These are phyloP conservation scores for Silybum marianum DNA, from an alignment of 129 eudicot species.

Conservation along the genomic window DNA sequence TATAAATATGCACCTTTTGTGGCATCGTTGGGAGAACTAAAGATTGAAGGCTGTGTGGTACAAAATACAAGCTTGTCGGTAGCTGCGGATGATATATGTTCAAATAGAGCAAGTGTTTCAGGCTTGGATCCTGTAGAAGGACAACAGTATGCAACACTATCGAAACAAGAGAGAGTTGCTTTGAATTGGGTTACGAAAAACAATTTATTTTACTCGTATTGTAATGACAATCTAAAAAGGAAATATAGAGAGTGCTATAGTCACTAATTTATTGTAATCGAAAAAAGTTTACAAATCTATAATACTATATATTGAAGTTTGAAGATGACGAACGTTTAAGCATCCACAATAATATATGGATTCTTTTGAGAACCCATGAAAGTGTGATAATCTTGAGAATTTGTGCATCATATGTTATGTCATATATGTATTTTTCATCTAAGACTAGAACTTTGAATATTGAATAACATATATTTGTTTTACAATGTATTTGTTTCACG, in stretches of 20 bases:
- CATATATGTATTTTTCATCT: too few species aligned
- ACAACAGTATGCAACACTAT: conserved; percentile 61
- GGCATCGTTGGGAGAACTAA: conserved; percentile 49
- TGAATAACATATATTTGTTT: too few species aligned
- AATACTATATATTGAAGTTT: too few species aligned
- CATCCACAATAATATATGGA: too few species aligned
- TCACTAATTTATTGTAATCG: not conserved
- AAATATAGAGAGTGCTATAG: not conserved
- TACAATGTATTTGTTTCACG: too few species aligned
- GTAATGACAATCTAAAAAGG: conserved; percentile 60
- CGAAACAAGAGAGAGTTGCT: conserved; percentile 56
- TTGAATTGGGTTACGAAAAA: conserved; percentile 76
- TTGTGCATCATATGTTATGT: too few species aligned
- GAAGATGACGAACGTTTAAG: not conserved
- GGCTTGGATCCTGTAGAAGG: conserved; percentile 84
- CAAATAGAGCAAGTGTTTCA: conserved; percentile 44
- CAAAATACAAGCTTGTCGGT: conserved; percentile 23
- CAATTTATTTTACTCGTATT: conserved; percentile 80
- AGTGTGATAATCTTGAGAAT: too few species aligned
- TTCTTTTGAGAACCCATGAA: too few species aligned
- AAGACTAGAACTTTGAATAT: too few species aligned
- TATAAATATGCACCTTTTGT: conserved; percentile 76
- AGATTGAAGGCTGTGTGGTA: conserved; percentile 69
- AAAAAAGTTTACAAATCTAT: too few species aligned
- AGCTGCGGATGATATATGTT: conserved; percentile 24